Evolutionary conservation across 345 rosid species (phyloP), one percentile per base, ranked within the genome.

Genomic region (Arabidopsis suecica): DNA sequence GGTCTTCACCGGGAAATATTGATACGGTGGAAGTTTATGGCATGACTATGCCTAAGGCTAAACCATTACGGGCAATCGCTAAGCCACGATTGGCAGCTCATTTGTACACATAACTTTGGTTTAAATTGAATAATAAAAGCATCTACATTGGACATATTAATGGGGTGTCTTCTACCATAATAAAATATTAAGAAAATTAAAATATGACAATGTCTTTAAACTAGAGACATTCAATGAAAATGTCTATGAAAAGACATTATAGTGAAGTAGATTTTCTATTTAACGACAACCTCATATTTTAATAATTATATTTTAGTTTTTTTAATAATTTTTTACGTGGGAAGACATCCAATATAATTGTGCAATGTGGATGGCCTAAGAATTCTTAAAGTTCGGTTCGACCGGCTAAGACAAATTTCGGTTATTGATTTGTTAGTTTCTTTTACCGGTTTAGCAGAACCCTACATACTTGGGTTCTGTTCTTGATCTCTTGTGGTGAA

Each of bases 41-140:
- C 47, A 88, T 91, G 98, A 93, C 98, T 8, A 93, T 91, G 98
- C 98, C 98, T 3, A 91, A 88, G 74, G 96, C 97, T 63, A 56
- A 72, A 77, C 91, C 97, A 9, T 62, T 91, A 30, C 10, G 81
- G 75, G 96, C 93, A 10, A 1, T 84, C 18, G 89, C 97, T 53
- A 82, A 42, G 78, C 93, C 96, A 1, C 88, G 98, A 14, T 76
- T 91, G 57, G 72, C 85, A 6, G 59, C 69, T 55, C 83, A 85
- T 30, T 3, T 89, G 77, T 90, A 93, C 50, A 70, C 3, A 16
- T 84, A 71, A 57, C 62, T 28, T 49, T 51, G 3, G 2, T 50
- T 37, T 16, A 12, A 70, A 58, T 9, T 34, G 37, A 38, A 67
- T 58, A 20, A 34, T 9, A 6, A 16, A 16, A 16, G 18, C 18